Percentiles rank a stretch among this genome's conserved stretches.
Conservation (phyloP, 2,329 filamentous ascomycete genomes). For the Diaporthe vaccinii region DNA sequence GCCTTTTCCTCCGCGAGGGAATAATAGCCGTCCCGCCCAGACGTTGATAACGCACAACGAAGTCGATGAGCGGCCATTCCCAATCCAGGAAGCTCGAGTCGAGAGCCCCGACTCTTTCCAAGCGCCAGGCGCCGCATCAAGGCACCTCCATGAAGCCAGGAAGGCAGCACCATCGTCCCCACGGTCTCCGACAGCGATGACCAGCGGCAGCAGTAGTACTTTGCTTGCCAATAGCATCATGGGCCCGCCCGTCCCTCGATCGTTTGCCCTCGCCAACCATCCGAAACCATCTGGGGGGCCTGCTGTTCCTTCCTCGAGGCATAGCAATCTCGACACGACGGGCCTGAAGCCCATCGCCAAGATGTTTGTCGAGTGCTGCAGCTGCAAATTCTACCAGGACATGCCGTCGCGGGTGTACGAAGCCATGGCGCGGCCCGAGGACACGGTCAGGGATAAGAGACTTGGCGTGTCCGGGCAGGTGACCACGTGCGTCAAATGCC, state of each 20-base stretch:
- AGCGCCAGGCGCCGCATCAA: slow-evolving; percentile 47
- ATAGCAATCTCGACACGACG: slow-evolving; percentile 40
- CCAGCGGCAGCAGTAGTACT: slow-evolving; percentile 30
- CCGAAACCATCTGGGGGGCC: slow-evolving; percentile 26
- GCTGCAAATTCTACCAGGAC: slow-evolving; percentile 75
- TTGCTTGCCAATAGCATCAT: slow-evolving; percentile 33
- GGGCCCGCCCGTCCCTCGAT: slow-evolving; percentile 29
- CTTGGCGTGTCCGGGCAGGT: slow-evolving; percentile 69
- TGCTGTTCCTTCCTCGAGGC: slow-evolving; percentile 13
- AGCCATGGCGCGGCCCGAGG: slow-evolving; percentile 72
- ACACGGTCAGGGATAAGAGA: slow-evolving; percentile 64
- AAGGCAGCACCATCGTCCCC: slow-evolving; percentile 48
- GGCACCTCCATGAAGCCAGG: slow-evolving; percentile 54
- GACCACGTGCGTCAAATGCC: slow-evolving; percentile 75
- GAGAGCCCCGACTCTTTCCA: slow-evolving; percentile 45
- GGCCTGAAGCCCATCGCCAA: slow-evolving; percentile 65
- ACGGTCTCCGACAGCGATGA: slow-evolving; percentile 42
- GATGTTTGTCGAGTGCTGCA: slow-evolving; percentile 76
- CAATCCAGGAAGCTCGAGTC: slow-evolving; percentile 8
- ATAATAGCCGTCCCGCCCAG: slow-evolving; percentile 14
- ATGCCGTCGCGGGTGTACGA: slow-evolving; percentile 75
- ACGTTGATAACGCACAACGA: slow-evolving; percentile 19
- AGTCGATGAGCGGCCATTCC: not conserved
- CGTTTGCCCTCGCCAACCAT: slow-evolving; percentile 31
- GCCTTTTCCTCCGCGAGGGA: slow-evolving; percentile 6